Evolutionary conservation across 2,329 filamentous ascomycete species (phyloP).

Genomic region (Venturia oleaginea): DNA sequence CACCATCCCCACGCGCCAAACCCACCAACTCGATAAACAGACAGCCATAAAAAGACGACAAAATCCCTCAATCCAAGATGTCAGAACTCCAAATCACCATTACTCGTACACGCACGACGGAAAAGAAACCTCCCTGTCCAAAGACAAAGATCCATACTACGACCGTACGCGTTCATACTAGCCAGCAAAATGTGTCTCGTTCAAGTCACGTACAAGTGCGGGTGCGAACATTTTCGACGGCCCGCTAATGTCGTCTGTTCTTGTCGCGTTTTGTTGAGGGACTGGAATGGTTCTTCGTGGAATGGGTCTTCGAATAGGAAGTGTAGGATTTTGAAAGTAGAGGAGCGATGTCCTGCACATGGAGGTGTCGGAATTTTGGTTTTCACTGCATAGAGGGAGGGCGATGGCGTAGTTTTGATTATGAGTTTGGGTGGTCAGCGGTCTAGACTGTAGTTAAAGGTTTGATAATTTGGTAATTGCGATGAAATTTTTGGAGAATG

Average conservation of each 20-base stretch:
- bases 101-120: background rate
- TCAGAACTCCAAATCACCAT: background rate
- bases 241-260: background rate
- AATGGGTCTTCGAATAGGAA: background rate
- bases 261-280: background rate
- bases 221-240: background rate
- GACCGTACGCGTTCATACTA: background rate
- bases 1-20: background rate
- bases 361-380: background rate
- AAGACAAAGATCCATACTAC: background rate
- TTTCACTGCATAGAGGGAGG: background rate
- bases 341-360: background rate
- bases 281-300: background rate
- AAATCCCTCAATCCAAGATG: background rate
- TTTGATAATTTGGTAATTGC: too few species aligned
- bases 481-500: too few species aligned
- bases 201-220: background rate
- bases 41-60: background rate
- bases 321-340: background rate
- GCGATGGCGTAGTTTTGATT: background rate
- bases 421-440: too few species aligned
- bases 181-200: background rate
- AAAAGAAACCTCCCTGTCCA: background rate
- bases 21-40: background rate
- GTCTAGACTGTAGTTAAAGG: too few species aligned